A percentile compares a stretch with the other conserved stretches of the same genome.
Conservation (phyloP, 225 moss, liverwort and hornwort species). For the Sphagnum contortum region DNA sequence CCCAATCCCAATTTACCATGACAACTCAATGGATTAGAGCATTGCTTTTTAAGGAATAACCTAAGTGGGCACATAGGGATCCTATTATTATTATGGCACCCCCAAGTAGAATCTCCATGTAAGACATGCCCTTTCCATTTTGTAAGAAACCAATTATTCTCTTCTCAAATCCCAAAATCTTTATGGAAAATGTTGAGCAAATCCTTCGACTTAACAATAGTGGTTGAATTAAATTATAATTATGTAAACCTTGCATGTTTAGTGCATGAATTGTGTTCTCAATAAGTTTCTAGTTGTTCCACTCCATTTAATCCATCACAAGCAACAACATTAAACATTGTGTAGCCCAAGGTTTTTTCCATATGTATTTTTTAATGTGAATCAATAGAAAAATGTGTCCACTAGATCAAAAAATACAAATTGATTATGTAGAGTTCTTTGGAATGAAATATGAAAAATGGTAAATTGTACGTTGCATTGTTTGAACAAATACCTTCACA, state of each 20-base stretch:
- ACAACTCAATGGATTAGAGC: no score
- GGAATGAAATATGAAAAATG: conserved; percentile 73
- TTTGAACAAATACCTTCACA: conserved; percentile 42
- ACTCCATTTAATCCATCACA: conserved; percentile 83
- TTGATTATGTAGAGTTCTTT: conserved; percentile 44
- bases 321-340: conserved; percentile 73
- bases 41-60: no score
- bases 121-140: conserved; percentile 59
- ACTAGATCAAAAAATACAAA: conserved; percentile 40
- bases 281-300: conserved; percentile 59
- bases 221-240: conserved; percentile 5
- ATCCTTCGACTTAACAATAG: conserved; percentile 1
- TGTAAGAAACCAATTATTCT: conserved; percentile 56
- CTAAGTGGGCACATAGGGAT: no score
- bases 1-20: no score
- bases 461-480: conserved; percentile 70
- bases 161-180: conserved; percentile 38
- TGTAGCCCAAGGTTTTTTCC: conserved; percentile 57
- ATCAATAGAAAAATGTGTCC: conserved; percentile 45
- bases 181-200: conserved; percentile 29
- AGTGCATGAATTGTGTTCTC: conserved; percentile 69
- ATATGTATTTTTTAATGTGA: conserved; percentile 24
- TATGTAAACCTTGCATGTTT: conserved; percentile 83
- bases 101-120: conserved; percentile 52
- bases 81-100: no score